Evolutionary conservation across 108 stramenopile species (phyloP), one percentile per base, ranked within the genome.

Genomic region (Craspedostauros australis): DNA sequence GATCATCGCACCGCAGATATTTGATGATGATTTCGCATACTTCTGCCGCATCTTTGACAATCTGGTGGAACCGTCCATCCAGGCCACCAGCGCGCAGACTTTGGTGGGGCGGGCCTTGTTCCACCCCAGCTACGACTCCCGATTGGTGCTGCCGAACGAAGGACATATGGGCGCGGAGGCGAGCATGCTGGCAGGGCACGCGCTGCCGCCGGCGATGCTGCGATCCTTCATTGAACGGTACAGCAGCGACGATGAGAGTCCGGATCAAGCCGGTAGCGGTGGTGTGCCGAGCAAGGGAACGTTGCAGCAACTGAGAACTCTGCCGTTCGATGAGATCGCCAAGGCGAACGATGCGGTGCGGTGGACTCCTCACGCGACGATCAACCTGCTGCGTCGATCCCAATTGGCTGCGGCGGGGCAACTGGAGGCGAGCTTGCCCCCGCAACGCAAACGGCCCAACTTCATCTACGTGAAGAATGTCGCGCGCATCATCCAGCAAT

Each of bases 101-200:
- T 50, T 57, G 20, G 73, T 77, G 39, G 76, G 76, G 26, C 31
- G 66, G 20, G 76, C 76, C 25, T 77, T 70, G 76, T 77, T 77
- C 41, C 76, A 77, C 43, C 76, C 76, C 2, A 22, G 26, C 15
- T 77, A 77, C 52, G 52, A 70, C 43, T 44, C 67, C 12, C 50
- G 50, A 32, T 14, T 23, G 31, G 51, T 77, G 20, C 72, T 72
- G 26, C 72, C 73, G 29, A 32, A 69, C 4, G 11, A 47, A 2
- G 9, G n/a, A n/a, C n/a, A n/a, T n/a, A n/a, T n/a, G n/a, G n/a
- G n/a, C n/a, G n/a, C n/a, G n/a, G n/a, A n/a, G n/a, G n/a, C n/a
- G n/a, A n/a, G n/a, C n/a, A 66, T 77, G 8, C 33, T 73, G 20
- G 51, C 76, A 3, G 76, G 72, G 9, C 76, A 77, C 58, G 76